phyloP scores from a whole-genome alignment of 1,284 basidiomycete genomes.

The Golubevia pallescens region DNA sequence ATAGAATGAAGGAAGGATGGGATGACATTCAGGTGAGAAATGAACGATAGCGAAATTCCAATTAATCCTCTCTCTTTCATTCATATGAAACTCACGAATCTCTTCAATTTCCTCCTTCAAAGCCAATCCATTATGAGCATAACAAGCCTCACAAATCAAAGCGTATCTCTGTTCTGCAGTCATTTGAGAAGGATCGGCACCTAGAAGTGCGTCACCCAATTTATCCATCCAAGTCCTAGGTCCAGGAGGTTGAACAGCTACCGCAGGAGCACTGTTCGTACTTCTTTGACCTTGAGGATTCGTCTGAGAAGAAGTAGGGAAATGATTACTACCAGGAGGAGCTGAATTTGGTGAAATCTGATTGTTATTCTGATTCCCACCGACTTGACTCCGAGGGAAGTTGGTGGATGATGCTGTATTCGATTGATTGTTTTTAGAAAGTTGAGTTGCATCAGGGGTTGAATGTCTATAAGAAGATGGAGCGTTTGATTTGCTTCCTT shows the following conservation, averaged over 20 bases:
- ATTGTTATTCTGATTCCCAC: background rate
- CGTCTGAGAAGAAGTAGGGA: background rate
- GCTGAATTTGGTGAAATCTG: background rate
- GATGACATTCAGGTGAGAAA: constrained; percentile 8
- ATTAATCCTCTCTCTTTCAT: background rate
- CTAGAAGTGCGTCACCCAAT: constrained; percentile 65
- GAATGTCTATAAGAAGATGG: constrained; percentile 26
- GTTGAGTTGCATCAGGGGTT: constrained; percentile 6
- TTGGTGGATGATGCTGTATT: no score
- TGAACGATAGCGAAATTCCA: background rate
- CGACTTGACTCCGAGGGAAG: background rate
- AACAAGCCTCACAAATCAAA: constrained; percentile 90
- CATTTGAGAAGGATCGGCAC: constrained; percentile 64
- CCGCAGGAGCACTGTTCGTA: background rate
- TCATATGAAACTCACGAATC: constrained; percentile 73
- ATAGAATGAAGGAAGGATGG: background rate
- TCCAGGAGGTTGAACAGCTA: constrained; percentile 1
- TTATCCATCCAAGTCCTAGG: constrained; percentile 63
- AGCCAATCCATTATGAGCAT: constrained; percentile 90
- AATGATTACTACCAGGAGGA: background rate
- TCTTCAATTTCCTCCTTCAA: constrained; percentile 87
- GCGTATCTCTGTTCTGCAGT: constrained; percentile 75
- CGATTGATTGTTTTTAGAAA: constrained; percentile 11
- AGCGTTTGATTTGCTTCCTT: constrained; percentile 12
- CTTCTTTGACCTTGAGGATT: background rate